phyloP scores from a whole-genome alignment of 2,329 filamentous ascomycete genomes.

The Scedosporium minutisporum region DNA sequence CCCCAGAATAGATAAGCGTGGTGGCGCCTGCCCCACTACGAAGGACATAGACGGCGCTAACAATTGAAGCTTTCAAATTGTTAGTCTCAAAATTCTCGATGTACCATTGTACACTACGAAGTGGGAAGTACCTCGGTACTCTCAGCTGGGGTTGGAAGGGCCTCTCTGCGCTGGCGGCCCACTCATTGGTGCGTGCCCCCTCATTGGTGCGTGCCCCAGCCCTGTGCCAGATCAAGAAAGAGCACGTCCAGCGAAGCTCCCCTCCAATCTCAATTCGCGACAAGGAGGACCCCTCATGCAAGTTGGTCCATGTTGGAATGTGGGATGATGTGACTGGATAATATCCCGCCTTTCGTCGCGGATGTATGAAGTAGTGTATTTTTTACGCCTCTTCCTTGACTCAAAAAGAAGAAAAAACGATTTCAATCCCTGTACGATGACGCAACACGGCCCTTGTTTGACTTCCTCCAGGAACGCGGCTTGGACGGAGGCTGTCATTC shows the following conservation, averaged over 20 bases:
- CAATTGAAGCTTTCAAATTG: no score
- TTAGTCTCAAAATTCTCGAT: no score
- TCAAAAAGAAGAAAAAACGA: no score
- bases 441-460: constrained; percentile 5
- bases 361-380: no score
- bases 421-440: constrained; percentile 18
- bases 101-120: no score
- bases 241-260: background rate
- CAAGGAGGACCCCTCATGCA: background rate
- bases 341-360: constrained; percentile 18
- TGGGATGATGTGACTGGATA: constrained; percentile 59
- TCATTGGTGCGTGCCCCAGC: background rate
- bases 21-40: background rate
- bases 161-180: background rate
- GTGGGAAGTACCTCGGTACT: background rate
- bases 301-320: constrained; percentile 39
- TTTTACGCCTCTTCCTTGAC: no score
- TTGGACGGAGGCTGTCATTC: background rate
- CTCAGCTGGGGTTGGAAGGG: background rate
- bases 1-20: background rate
- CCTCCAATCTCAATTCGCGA: background rate
- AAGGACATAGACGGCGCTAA: background rate
- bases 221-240: background rate
- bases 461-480: background rate
- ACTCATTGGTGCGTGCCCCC: background rate